A percentile compares a stretch with the other conserved stretches of the same genome.
phyloP scores from a whole-genome alignment of 371 early-diverging fungal species.

The Mucor circinelloides region DNA sequence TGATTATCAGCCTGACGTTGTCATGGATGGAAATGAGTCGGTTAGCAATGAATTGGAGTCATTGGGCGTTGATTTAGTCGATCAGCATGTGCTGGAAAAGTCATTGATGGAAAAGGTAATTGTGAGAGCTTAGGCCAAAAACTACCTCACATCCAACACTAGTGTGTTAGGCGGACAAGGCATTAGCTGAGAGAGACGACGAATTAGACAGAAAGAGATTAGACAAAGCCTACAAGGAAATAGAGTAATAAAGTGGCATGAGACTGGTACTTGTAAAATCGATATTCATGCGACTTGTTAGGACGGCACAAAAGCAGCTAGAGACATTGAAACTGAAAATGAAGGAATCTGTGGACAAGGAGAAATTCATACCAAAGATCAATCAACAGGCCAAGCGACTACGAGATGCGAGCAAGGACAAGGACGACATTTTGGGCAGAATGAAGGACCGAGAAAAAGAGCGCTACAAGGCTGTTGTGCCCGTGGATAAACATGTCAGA shows the following conservation, averaged over 20 bases:
- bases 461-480: not conserved
- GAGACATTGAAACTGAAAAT: conserved; percentile 40
- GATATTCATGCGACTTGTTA: conserved; percentile 4
- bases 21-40: not conserved
- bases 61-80: conserved; percentile 61
- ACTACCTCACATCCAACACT: too few relatives aligned
- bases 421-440: conserved; percentile 50
- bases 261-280: not conserved
- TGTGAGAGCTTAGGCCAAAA: too few relatives aligned
- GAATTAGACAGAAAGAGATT: conserved; percentile 57
- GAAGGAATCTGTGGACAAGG: conserved; percentile 31
- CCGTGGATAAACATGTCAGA: conserved; percentile 19
- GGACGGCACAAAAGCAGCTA: conserved; percentile 36
- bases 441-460: conserved; percentile 35
- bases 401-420: conserved; percentile 42
- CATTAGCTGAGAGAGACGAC: conserved; percentile 58
- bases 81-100: conserved; percentile 66
- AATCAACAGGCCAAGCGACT: conserved; percentile 44
- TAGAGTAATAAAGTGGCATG: conserved; percentile 25
- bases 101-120: conserved; percentile 65
- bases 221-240: conserved; percentile 49
- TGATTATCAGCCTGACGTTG: not conserved
- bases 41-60: conserved; percentile 22
- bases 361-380: conserved; percentile 27
- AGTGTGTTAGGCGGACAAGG: conserved; percentile 70